These are phyloP conservation scores for Ophiostoma ips DNA, from an alignment of 2,329 filamentous ascomycete species.

Conservation along the genomic window DNA sequence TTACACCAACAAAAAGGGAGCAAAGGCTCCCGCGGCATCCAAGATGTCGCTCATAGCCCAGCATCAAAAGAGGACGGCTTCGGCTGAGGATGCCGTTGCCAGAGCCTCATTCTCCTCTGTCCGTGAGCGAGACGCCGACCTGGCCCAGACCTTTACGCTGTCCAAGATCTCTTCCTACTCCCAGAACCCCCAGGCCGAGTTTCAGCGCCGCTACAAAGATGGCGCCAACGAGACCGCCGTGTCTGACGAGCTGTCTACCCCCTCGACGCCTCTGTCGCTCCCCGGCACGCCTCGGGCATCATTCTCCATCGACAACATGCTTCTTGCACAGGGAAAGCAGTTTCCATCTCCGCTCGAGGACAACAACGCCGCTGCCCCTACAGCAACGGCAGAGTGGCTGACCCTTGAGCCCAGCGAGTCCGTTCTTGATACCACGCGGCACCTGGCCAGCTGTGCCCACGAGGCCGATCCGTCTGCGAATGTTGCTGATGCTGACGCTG, in stretches of 20 bases:
- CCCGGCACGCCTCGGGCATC: not conserved
- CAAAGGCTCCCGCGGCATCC: constrained; percentile 2
- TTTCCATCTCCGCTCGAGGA: not conserved
- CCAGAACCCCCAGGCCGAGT: not conserved
- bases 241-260: constrained; percentile 30
- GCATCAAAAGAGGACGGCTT: constrained; percentile 8
- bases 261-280: constrained; percentile 1
- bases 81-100: constrained; percentile 13
- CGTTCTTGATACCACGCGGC: not conserved
- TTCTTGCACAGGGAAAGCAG: not conserved
- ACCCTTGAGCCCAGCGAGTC: too few relatives aligned
- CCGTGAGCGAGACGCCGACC: constrained; percentile 42
- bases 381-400: too few relatives aligned
- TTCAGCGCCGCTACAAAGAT: constrained; percentile 9
- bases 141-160: constrained; percentile 49
- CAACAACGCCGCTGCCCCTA: too few relatives aligned
- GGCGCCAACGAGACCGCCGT: constrained; percentile 31
- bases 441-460: not conserved
- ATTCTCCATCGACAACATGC: not conserved
- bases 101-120: constrained; percentile 50
- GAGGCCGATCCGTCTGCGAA: constrained; percentile 4
- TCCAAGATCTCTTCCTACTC: constrained; percentile 48
- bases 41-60: constrained; percentile 8
- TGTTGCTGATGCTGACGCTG: constrained; percentile 4
- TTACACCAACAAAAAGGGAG: constrained; percentile 7